A percentile compares a stretch with the other conserved stretches of the same genome.
phyloP scores from a whole-genome alignment of 1,139 yeast species.

The Lodderomyces metapsilosis region DNA sequence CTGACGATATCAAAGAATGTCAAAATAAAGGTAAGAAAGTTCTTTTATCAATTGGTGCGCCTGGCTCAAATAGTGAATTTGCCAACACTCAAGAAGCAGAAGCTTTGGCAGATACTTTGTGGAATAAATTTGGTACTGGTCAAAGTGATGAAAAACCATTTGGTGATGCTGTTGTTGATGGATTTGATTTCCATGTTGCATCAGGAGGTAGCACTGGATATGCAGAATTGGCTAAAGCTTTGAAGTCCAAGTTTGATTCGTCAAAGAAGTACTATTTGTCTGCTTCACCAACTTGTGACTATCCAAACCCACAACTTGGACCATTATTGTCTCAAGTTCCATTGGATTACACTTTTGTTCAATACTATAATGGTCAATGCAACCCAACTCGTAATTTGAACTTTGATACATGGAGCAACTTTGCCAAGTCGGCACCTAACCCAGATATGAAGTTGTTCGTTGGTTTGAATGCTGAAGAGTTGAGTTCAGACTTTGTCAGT shows the following conservation, averaged over 20 bases:
- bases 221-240: slow-evolving; percentile 54
- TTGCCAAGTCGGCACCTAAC: slow-evolving; percentile 39
- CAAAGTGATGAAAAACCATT: slow-evolving; percentile 62
- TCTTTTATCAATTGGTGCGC: slow-evolving; percentile 82
- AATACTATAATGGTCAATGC: slow-evolving; percentile 88
- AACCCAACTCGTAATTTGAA: slow-evolving; percentile 29
- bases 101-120: slow-evolving; percentile 65
- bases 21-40: slow-evolving; percentile 66
- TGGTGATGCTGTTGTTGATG: slow-evolving; percentile 43
- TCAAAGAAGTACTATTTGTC: slow-evolving; percentile 68
- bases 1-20: slow-evolving; percentile 69
- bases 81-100: slow-evolving; percentile 56
- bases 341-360: slow-evolving; percentile 80
- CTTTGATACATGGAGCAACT: slow-evolving; percentile 26
- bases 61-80: slow-evolving; percentile 72
- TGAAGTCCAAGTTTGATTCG: slow-evolving; percentile 53
- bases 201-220: slow-evolving; percentile 48
- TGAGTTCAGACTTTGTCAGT: slow-evolving; percentile 18
- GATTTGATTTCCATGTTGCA: slow-evolving; percentile 41
- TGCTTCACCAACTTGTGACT: slow-evolving; percentile 91
- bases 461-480: slow-evolving; percentile 19
- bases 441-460: slow-evolving; percentile 25
- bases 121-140: slow-evolving; percentile 87
- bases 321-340: slow-evolving; percentile 56
- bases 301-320: slow-evolving; percentile 79